A percentile compares a stretch with the other conserved stretches of the same genome.
phyloP scores from a whole-genome alignment of 441 rosid species.

The Eruca vesicaria region DNA sequence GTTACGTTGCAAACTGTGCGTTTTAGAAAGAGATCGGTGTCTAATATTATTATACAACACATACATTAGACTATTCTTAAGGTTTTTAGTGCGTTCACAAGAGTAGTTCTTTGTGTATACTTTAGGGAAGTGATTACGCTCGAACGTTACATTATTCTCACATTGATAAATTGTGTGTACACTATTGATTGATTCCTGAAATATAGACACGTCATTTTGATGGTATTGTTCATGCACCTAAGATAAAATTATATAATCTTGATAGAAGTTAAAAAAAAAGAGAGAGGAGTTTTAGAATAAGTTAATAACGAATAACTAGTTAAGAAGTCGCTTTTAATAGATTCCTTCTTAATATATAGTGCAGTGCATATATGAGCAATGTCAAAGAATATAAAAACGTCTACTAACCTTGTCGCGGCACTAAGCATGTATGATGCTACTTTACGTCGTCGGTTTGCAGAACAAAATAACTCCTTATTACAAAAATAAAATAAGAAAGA shows the following conservation, averaged over 20 bases:
- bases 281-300: neutral
- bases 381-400: neutral
- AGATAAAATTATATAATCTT: neutral
- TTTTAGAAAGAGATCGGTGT: too few relatives aligned
- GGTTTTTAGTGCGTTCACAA: neutral
- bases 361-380: neutral
- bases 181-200: neutral
- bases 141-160: neutral
- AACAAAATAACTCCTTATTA: neutral
- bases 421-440: slow-evolving; percentile 23
- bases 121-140: neutral
- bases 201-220: neutral
- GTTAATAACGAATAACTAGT: slow-evolving; percentile 25
- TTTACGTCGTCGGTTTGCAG: slow-evolving; percentile 29
- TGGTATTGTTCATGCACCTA: slow-evolving; percentile 25
- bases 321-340: slow-evolving; percentile 23
- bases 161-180: neutral
- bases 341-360: slow-evolving; percentile 2
- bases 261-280: neutral
- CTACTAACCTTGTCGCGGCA: slow-evolving; percentile 13
- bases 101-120: neutral
- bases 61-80: slow-evolving; percentile 1
- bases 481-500: neutral
- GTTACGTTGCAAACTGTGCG: slow-evolving; percentile 21
- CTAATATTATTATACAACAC: neutral